These are phyloP conservation scores for Globisporangium viniferum DNA, from an alignment of 352 stramenopile genomes.

Conservation along the genomic window DNA sequence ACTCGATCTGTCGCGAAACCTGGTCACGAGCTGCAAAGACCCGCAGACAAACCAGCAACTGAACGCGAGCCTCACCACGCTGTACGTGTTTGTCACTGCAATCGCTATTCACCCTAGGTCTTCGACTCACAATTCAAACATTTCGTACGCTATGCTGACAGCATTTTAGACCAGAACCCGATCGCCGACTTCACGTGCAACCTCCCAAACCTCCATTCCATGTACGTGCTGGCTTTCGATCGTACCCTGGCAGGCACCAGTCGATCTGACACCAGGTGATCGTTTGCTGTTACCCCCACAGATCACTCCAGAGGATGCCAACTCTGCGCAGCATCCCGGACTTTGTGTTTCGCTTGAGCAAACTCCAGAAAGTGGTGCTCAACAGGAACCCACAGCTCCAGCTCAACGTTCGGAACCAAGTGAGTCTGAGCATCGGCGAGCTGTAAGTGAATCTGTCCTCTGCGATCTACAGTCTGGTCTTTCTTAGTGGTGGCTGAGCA, in stretches of 20 bases:
- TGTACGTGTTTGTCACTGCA: constrained; percentile 10
- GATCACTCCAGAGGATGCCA: constrained; percentile 24
- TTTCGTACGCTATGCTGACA: neutral
- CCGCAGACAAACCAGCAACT: neutral
- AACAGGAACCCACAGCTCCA: constrained; percentile 23
- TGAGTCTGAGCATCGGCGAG: constrained; percentile 17
- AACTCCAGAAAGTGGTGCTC: constrained; percentile 19
- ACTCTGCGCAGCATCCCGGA: constrained; percentile 19
- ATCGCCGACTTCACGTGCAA: constrained; percentile 17
- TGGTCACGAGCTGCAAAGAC: constrained; percentile 21
- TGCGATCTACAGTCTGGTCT: neutral
- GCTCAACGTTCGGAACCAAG: constrained; percentile 7
- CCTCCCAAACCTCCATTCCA: constrained; percentile 18
- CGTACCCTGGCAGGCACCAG: neutral
- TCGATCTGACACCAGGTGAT: neutral
- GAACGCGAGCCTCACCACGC: constrained; percentile 13
- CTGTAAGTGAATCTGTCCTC: constrained; percentile 14
- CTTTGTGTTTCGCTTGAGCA: constrained; percentile 16
- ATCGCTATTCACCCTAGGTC: neutral
- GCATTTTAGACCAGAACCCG: constrained; percentile 24
- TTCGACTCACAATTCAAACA: neutral
- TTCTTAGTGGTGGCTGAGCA: neutral
- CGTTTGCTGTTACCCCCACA: constrained; percentile 1
- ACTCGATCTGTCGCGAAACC: constrained; percentile 31
- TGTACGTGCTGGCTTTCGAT: constrained; percentile 8